Conservation (phyloP, 2,329 filamentous ascomycete species). For the Atkinsonella texensis region DNA sequence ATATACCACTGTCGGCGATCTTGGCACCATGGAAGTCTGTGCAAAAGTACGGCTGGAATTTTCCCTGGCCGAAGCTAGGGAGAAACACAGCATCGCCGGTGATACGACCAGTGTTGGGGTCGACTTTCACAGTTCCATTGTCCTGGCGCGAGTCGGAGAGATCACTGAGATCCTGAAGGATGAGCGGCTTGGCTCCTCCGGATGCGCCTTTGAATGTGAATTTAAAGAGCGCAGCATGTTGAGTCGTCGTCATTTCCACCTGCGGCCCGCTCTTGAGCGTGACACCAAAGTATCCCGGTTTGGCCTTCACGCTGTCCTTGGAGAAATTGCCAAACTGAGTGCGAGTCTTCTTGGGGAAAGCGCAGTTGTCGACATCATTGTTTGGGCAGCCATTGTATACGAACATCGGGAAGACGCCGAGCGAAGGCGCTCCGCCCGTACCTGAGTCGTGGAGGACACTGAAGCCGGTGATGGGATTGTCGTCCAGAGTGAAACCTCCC, state of each 20-base stretch:
- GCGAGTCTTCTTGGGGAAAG: constrained; percentile 38
- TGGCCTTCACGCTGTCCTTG: constrained; percentile 39
- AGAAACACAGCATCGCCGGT: constrained; percentile 49
- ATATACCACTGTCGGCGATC: constrained; percentile 50
- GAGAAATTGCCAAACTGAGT: constrained; percentile 31
- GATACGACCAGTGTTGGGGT: constrained; percentile 44
- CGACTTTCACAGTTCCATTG: constrained; percentile 43
- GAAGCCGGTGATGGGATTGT: constrained; percentile 38
- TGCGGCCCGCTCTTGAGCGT: constrained; percentile 43
- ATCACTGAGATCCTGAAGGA: constrained; percentile 55
- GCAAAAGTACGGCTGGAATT: constrained; percentile 51
- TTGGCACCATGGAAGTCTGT: constrained; percentile 51
- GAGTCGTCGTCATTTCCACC: constrained; percentile 55
- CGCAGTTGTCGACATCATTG: constrained; percentile 50
- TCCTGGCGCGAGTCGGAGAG: constrained; percentile 47
- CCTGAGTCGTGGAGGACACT: constrained; percentile 47
- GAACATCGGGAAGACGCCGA: constrained; percentile 66
- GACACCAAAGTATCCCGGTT: constrained; percentile 55
- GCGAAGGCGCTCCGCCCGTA: constrained; percentile 45
- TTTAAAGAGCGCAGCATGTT: constrained; percentile 53
- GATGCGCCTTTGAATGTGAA: constrained; percentile 45
- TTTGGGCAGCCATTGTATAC: constrained; percentile 49
- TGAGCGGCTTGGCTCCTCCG: constrained; percentile 36
- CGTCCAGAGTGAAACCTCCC: constrained; percentile 44
- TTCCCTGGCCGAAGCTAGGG: constrained; percentile 54